Base-by-base conservation (phyloP, 306 rosid genomes). In the Lathyrus aphaca region DNA sequence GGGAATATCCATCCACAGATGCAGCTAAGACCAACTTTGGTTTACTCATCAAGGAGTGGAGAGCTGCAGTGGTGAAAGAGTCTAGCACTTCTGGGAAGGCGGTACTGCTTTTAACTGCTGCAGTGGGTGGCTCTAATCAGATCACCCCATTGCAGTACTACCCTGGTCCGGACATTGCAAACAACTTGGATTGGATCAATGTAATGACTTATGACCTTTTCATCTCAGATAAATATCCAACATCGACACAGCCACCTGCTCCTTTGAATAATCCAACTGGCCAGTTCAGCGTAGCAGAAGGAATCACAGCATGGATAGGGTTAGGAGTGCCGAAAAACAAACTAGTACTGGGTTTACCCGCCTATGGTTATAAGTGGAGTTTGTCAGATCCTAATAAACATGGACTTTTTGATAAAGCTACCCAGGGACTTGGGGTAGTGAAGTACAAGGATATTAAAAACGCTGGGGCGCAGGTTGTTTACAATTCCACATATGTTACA, bases 321-420 rank as follows among this genome's bases (percentile, higher is more conserved):
- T 13, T 73, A 51, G 64, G 55, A 18, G 77, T 73, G 5, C 71
- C 77, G 3, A 10, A 8, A 0, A 51, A 1, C 44, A 73, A 73
- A 16, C 44, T 73, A 6, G 30, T 15, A 73, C 2, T 87, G 56
- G 74, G 73, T 0, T 65, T 87, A 45, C 84, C 89, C 16, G 82
- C 58, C 54, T 79, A 77, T 8, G 82, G 91, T 14, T 84, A 54
- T 70, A 75, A 83, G 10, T 83, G 90, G 90, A 21, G n/a, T 0
- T 62, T 81, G 37, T 35, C 1, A 10, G 59, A 83, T 73, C 56
- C 84, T 21, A 73, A 78, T 1, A 32, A 10, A 14, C 50, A 48
- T 14, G 74, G 69, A 17, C 21, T 86, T 1, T 72, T 74, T 17
- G 72, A 80, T 1, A 46, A 64, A 10, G 84, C 86, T 0, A 43